A percentile compares a stretch with the other conserved stretches of the same genome.
phyloP scores from a whole-genome alignment of 2,329 filamentous ascomycete genomes.

The Cercospora zeina region DNA sequence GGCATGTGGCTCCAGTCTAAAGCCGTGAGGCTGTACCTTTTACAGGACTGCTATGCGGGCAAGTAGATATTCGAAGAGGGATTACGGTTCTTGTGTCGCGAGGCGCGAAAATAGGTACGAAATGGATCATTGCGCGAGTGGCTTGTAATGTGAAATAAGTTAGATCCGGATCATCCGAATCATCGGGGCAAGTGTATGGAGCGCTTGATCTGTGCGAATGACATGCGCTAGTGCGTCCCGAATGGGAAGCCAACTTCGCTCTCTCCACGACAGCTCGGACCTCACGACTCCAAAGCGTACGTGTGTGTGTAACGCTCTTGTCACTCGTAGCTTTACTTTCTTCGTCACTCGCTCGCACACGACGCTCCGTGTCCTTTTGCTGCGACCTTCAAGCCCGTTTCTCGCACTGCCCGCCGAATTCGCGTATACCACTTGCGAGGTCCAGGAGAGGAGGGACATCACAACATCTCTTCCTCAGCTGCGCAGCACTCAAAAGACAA shows the following conservation, averaged over 20 bases:
- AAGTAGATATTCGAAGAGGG: not conserved
- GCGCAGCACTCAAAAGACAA: not conserved
- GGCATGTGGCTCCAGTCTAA: not conserved
- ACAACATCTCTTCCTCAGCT: not conserved
- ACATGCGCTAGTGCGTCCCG: conserved; percentile 4
- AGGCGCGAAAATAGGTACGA: not conserved
- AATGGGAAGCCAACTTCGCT: conserved; percentile 9
- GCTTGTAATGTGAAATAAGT: not conserved
- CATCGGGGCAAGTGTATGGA: not conserved
- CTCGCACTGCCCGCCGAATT: not conserved
- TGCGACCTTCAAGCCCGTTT: not conserved
- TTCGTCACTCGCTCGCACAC: conserved; percentile 7
- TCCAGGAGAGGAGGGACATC: not conserved
- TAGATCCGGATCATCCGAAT: not conserved
- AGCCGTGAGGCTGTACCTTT: not conserved
- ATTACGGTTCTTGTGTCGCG: not conserved
- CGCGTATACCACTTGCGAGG: not conserved
- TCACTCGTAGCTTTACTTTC: not conserved
- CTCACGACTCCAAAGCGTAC: not conserved
- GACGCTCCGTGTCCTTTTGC: not conserved
- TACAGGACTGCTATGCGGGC: not conserved
- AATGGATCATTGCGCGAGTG: not conserved
- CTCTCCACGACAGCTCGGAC: conserved; percentile 1
- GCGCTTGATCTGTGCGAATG: conserved; percentile 7
- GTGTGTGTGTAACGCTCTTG: not conserved